These are phyloP conservation scores for Allium sativum DNA, from an alignment of 106 monocot species.

Conservation along the genomic window DNA sequence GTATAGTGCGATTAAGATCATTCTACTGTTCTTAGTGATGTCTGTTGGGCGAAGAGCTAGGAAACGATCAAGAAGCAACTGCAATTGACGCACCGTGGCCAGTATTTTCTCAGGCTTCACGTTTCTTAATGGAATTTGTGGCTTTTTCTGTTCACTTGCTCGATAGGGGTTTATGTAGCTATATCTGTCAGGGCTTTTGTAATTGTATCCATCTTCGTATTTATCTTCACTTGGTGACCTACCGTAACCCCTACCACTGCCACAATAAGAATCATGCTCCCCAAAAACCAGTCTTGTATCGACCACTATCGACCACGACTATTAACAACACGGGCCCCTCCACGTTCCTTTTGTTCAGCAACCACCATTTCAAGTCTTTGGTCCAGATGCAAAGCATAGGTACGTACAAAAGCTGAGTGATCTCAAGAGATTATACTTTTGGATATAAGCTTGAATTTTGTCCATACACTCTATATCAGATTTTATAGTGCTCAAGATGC, in stretches of 20 bases:
- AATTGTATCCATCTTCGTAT: not conserved
- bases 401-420: constrained; percentile 64
- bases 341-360: constrained; percentile 29
- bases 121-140: constrained; percentile 31
- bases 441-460: too few species aligned
- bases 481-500: too few species aligned
- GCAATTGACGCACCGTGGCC: constrained; percentile 47
- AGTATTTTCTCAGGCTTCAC: constrained; percentile 44
- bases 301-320: constrained; percentile 3
- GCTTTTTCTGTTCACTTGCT: constrained; percentile 15
- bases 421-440: too few species aligned
- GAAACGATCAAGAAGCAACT: constrained; percentile 54
- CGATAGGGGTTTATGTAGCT: not conserved
- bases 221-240: constrained; percentile 4
- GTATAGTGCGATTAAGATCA: constrained; percentile 56
- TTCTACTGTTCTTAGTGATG: constrained; percentile 39
- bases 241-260: constrained; percentile 3
- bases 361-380: constrained; percentile 40
- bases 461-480: too few species aligned
- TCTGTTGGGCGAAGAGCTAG: constrained; percentile 54
- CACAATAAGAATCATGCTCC: constrained; percentile 7
- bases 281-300: constrained; percentile 5
- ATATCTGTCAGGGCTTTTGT: constrained; percentile 9
- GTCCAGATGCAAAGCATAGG: constrained; percentile 61
- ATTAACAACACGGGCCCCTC: not conserved